Base-by-base conservation (phyloP, 768 basidiomycete species). In the Amanita muscaria region DNA sequence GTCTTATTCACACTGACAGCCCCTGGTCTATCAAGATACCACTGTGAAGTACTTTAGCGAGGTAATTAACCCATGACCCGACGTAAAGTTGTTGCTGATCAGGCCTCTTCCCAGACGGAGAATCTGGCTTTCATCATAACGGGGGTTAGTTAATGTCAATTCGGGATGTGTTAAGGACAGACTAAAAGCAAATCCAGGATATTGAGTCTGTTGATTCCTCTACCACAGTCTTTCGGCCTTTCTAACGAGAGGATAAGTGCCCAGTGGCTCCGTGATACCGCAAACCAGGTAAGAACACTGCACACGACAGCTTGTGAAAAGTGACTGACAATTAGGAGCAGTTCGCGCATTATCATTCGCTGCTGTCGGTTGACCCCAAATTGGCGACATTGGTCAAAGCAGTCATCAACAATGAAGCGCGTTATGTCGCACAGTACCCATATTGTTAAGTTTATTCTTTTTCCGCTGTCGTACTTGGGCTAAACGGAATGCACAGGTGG, bases 181-280 rank as follows among this genome's bases (percentile, higher is more conserved):
- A 12, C 15, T 47, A 4, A 48, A 19, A 46, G 31, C 32, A 43
- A 19, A 15, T 37, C 10, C 39, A 83, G 81, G 83, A 87, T 56
- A 84, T 88, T 53, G 80, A 79, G 84, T 86, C 58, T 38, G 79
- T 67, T 9, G 29, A 42, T 40, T 29, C 48, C 34, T 25, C 25
- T 12, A n/a, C 21, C 7, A 11, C 14, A 18, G 4, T 27, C 18
- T 39, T 16, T 22, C 22, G n/a, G 18, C 15, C 8, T 16, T 27
- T 41, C 55, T 25, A 57, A 27, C 12, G 9, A 29, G 30, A 19
- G 46, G 31, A 38, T 25, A 47, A 88, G 84, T 24, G 86, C 86
- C 2, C 85, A 88, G 55, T 88, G 86, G 86, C 68, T 88, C 29
- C 80, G 86, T 40, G 85, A 88, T 56, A 84, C 86, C 16, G 81